Evolutionary conservation across 2,329 filamentous ascomycete genomes (phyloP).

Genomic region (Trichoderma citrinoviride): DNA sequence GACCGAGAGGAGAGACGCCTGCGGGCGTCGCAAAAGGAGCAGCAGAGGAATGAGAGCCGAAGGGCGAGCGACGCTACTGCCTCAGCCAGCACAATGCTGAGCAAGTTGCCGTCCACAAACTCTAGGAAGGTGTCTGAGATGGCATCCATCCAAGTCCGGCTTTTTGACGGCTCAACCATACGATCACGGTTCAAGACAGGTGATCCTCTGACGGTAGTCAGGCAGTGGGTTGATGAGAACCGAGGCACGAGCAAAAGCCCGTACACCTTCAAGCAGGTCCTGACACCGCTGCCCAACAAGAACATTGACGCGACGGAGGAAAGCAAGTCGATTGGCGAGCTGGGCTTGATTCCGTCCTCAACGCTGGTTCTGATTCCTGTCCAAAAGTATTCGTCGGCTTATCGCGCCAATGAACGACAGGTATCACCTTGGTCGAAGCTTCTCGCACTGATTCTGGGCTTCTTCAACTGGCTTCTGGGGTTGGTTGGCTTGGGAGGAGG

Average conservation of each 20-base stretch:
- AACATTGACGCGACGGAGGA: conserved; percentile 76
- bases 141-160: conserved; percentile 68
- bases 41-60: conserved; percentile 35
- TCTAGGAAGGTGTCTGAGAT: conserved; percentile 29
- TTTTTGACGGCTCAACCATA: conserved; percentile 81
- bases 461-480: conserved; percentile 39
- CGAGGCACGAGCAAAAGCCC: conserved; percentile 58
- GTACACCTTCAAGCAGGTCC: conserved; percentile 81
- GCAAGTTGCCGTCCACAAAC: conserved; percentile 32
- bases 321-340: conserved; percentile 60
- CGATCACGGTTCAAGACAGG: conserved; percentile 66
- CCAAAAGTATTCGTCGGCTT: conserved; percentile 45
- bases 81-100: conserved; percentile 34
- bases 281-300: conserved; percentile 73
- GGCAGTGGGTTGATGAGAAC: conserved; percentile 71
- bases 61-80: conserved; percentile 33
- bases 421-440: conserved; percentile 32
- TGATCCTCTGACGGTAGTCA: conserved; percentile 65
- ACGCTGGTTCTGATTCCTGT: conserved; percentile 80
- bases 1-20: conserved; percentile 68
- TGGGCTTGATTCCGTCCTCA: conserved; percentile 74
- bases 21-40: conserved; percentile 50
- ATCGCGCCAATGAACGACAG: conserved; percentile 31
- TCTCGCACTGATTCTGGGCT: conserved; percentile 32
- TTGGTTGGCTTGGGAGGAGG: conserved; percentile 31